Evolutionary conservation across 495 filamentous ascomycete genomes (phyloP), one percentile per base, ranked within the genome.

Genomic region (Aspergillus sclerotioniger): DNA sequence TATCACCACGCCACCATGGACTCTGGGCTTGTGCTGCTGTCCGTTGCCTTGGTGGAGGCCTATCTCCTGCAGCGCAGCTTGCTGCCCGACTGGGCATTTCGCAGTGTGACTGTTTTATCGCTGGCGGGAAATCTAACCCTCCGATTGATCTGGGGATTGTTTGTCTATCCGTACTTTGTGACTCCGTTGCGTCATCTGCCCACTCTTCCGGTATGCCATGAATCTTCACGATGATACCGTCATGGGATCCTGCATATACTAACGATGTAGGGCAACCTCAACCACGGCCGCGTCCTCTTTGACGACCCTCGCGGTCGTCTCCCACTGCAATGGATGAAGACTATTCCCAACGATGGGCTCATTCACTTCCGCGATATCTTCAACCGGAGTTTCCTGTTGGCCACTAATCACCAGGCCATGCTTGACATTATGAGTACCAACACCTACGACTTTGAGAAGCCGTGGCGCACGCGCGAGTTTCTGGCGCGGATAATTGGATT

Each of bases 311-410:
- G 83, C 0, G 90, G 90, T 7, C 69, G 70, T 4, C 82, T 85
- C 0, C 80, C 81, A 51, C 67, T 79, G n/a, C 69, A 86, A 39
- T 96, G 90, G 91, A 76, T 86, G 52, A 80, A 87, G 45, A 82
- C 75, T 1, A 76, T 96, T 31, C 89, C 90, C n/a, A 92, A 97
- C 60, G 82, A 93, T 46, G 92, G 92, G 8, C 67, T 96, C n/a
- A 89, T 98, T 47, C 81, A 86, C 29, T 93, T 96, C 67, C 76
- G 82, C 12, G 82, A 80, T 33, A 45, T 52, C 5, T 54, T 77
- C 46, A 67, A 65, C 48, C 60, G 60, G 9, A 69, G 63, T 41
- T 64, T 67, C 29, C 62, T 80, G 8, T n/a, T 80, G 9, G 62
- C 68, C 0, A 79, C 76, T 0, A 78, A 71, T 44, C 72, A 75